phyloP scores from a whole-genome alignment of 2,329 filamentous ascomycete genomes.

The Lojkania enalia region DNA sequence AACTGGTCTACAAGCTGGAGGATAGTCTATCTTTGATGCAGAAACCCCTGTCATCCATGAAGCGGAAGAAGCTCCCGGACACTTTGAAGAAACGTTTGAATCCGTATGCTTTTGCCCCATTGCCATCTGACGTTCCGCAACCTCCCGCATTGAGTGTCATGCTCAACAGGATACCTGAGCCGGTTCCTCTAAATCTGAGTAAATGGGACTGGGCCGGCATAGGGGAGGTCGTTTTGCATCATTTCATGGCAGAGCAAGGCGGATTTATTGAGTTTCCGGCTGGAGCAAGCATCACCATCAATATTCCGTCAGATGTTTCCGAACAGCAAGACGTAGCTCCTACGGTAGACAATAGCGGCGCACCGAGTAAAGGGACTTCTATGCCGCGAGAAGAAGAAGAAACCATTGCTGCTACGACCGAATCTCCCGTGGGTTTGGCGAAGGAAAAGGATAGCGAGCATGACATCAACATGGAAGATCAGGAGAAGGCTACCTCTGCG shows the following conservation, averaged over 20 bases:
- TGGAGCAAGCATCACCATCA: slow-evolving; percentile 48
- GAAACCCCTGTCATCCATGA: slow-evolving; percentile 54
- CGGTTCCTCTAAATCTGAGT: slow-evolving; percentile 36
- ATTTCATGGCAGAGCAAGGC: slow-evolving; percentile 47
- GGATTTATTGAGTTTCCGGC: slow-evolving; percentile 33
- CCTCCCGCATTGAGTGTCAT: slow-evolving; percentile 18
- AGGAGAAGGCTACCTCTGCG: slow-evolving; percentile 11
- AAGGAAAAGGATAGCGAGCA: background rate
- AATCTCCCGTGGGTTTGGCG: background rate
- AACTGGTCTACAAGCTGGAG: slow-evolving; percentile 54
- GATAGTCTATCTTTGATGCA: slow-evolving; percentile 60
- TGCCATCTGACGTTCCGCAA: slow-evolving; percentile 41
- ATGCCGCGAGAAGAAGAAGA: slow-evolving; percentile 14
- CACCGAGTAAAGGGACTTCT: slow-evolving; percentile 2
- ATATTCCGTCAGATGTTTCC: slow-evolving; percentile 40
- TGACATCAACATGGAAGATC: slow-evolving; percentile 26
- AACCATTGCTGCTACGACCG: background rate
- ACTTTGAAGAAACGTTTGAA: slow-evolving; percentile 59
- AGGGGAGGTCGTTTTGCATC: slow-evolving; percentile 53
- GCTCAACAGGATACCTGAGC: slow-evolving; percentile 38
- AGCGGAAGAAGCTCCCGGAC: slow-evolving; percentile 54
- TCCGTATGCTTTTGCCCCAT: slow-evolving; percentile 51
- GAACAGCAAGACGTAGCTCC: slow-evolving; percentile 19
- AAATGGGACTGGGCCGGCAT: slow-evolving; percentile 54
- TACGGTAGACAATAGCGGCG: slow-evolving; percentile 12